A percentile compares a stretch with the other conserved stretches of the same genome.
Conservation (phyloP, 106 monocot genomes). For the Dioscorea alata region DNA sequence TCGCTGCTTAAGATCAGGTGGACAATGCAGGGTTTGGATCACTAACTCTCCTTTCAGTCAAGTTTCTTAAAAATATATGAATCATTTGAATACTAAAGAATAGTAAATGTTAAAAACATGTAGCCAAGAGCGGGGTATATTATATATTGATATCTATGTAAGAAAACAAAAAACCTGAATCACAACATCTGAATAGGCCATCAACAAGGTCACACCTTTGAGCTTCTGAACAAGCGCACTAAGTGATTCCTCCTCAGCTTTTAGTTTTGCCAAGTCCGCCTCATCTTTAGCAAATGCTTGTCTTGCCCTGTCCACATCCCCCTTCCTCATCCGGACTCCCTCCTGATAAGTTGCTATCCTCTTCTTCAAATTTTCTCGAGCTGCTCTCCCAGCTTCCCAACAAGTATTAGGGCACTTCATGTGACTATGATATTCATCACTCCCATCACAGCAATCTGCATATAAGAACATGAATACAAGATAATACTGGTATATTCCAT, state of each 20-base stretch:
- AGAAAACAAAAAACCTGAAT: too few relatives aligned
- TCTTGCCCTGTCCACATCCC: constrained; percentile 72
- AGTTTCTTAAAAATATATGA: too few relatives aligned
- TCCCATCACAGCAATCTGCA: constrained; percentile 98
- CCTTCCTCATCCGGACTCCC: constrained; percentile 54
- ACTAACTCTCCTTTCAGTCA: too few relatives aligned
- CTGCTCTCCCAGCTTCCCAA: constrained; percentile 97
- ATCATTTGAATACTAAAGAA: too few relatives aligned
- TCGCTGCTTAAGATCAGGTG: too few relatives aligned
- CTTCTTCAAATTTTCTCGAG: constrained; percentile 83
- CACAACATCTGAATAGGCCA: not conserved
- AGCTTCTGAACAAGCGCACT: constrained; percentile 78
- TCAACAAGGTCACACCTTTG: constrained; percentile 49
- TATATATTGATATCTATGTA: too few relatives aligned
- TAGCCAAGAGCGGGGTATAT: too few relatives aligned
- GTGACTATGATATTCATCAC: constrained; percentile 82
- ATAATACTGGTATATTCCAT: not conserved
- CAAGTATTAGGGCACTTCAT: constrained; percentile 79
- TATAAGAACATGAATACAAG: not conserved
- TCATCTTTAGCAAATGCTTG: constrained; percentile 79
- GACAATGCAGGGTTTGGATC: too few relatives aligned
- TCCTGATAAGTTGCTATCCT: constrained; percentile 71
- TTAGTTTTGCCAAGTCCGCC: constrained; percentile 70
- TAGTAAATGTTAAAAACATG: too few relatives aligned
- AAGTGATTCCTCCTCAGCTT: constrained; percentile 74